These are phyloP conservation scores for Rosa hybrid DNA, from an alignment of 331 rosid genomes.

Conservation along the genomic window DNA sequence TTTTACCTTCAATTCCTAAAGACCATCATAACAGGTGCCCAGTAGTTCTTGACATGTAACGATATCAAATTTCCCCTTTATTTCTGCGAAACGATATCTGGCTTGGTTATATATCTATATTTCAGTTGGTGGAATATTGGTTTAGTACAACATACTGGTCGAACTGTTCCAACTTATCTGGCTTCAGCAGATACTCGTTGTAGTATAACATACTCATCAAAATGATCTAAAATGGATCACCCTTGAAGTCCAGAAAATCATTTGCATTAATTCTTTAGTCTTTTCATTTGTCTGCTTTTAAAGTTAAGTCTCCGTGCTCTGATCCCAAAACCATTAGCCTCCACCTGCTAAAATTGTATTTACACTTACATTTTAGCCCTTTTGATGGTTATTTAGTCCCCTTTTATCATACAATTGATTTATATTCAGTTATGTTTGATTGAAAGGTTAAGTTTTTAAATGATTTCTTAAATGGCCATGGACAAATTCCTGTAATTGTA, in stretches of 20 bases:
- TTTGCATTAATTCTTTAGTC: not conserved
- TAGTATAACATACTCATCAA: not conserved
- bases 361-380: not conserved
- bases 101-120: not conserved
- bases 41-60: conserved; percentile 3
- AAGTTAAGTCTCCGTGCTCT: not conserved
- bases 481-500: conserved; percentile 29
- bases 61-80: not conserved
- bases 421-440: not conserved
- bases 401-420: not conserved
- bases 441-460: not conserved
- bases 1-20: conserved; percentile 88
- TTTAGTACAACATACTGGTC: not conserved
- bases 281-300: not conserved
- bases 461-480: conserved; percentile 26
- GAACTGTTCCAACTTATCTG: not conserved
- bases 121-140: not conserved
- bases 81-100: not conserved
- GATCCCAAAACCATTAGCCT: not conserved
- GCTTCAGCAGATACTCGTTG: not conserved
- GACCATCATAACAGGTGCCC: conserved; percentile 95
- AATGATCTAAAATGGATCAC: too few relatives aligned
- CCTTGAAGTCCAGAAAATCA: not conserved
- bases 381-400: not conserved
- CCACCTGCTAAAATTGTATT: not conserved